Percentiles rank a stretch among this genome's conserved stretches.
These are phyloP conservation scores for Taphrina pruni DNA, from an alignment of 1,139 yeast species.

Conservation along the genomic window DNA sequence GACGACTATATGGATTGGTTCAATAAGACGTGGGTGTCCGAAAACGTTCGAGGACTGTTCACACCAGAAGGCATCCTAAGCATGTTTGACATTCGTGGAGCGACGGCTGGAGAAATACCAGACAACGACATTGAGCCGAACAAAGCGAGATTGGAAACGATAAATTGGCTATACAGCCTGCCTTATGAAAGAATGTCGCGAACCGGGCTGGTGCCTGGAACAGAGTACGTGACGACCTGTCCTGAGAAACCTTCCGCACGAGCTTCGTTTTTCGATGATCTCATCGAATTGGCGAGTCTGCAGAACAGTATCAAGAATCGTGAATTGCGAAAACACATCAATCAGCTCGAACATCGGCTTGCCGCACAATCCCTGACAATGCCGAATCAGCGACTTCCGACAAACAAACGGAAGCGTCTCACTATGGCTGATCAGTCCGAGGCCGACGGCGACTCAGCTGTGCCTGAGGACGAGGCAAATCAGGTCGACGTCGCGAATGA, in stretches of 20 bases:
- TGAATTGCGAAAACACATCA: conserved; percentile 17
- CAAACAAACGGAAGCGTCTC: background rate
- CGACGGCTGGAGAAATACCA: background rate
- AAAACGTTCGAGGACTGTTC: background rate
- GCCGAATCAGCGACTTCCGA: background rate
- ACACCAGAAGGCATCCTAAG: conserved; percentile 23
- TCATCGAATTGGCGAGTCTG: conserved; percentile 29
- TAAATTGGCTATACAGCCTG: background rate
- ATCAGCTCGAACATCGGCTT: conserved; percentile 5
- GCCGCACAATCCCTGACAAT: background rate
- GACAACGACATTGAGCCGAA: background rate
- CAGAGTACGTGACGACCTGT: conserved; percentile 6
- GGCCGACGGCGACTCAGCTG: background rate
- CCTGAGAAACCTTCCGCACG: background rate
- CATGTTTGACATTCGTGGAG: conserved; percentile 14
- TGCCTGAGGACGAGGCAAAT: background rate
- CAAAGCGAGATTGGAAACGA: conserved; percentile 2
- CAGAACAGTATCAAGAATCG: conserved; percentile 2
- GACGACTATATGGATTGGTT: conserved; percentile 32
- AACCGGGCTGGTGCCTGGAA: conserved; percentile 15
- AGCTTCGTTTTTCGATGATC: conserved; percentile 10
- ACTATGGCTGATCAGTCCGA: background rate
- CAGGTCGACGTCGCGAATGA: background rate
- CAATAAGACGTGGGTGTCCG: conserved; percentile 18
- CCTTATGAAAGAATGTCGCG: conserved; percentile 3